Conservation (phyloP, 805 yeast genomes). For the Tetrapisispora phaffii region DNA sequence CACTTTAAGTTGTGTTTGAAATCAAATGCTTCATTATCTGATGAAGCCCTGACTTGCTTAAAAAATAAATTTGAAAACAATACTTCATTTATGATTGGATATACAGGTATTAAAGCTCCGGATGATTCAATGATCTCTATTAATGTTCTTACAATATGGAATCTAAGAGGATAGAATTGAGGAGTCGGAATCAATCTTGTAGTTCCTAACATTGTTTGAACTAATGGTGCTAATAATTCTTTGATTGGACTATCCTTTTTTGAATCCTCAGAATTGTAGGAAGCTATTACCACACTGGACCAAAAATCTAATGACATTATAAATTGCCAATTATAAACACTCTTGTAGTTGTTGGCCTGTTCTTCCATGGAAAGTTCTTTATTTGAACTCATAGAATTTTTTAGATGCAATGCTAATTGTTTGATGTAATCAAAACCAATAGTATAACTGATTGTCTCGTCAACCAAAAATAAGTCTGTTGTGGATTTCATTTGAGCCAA, state of each 20-base stretch:
- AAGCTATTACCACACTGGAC: conserved; percentile 75
- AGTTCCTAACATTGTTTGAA: conserved; percentile 89
- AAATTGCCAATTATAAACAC: conserved; percentile 94
- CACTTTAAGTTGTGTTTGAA: conserved; percentile 80
- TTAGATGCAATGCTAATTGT: conserved; percentile 86
- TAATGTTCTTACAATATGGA: conserved; percentile 73
- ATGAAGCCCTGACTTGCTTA: conserved; percentile 51
- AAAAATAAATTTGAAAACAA: conserved; percentile 74
- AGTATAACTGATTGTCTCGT: conserved; percentile 67
- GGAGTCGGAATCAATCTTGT: conserved; percentile 85
- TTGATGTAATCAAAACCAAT: conserved; percentile 86
- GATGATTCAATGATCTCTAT: conserved; percentile 74
- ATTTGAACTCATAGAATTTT: conserved; percentile 66
- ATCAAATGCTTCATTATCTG: conserved; percentile 57
- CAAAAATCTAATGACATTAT: conserved; percentile 93
- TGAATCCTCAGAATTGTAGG: conserved; percentile 53
- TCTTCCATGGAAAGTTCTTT: conserved; percentile 26
- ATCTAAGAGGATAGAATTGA: conserved; percentile 87
- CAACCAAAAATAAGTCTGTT: conserved; percentile 69
- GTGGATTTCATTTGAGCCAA: conserved; percentile 37
- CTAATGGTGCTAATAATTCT: conserved; percentile 83
- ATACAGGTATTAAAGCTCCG: conserved; percentile 83
- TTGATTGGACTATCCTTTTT: conserved; percentile 54
- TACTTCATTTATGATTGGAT: conserved; percentile 74
- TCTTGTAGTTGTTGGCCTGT: conserved; percentile 66